Evolutionary conservation across 805 yeast species (phyloP), one percentile per base, ranked within the genome.

Genomic region (Candida ulmi): DNA sequence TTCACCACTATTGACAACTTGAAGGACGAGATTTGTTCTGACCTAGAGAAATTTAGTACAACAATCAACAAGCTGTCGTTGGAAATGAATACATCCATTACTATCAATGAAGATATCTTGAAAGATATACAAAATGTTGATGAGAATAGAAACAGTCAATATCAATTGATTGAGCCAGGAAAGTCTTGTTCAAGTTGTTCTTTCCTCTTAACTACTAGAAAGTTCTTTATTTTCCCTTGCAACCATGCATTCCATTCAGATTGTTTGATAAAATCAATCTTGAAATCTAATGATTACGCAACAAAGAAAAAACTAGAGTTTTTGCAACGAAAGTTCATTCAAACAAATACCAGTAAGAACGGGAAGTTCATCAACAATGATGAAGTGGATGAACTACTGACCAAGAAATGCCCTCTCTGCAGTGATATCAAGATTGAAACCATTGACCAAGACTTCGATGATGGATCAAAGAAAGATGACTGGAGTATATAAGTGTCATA

Each of bases 241-340:
- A 83, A 76, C 41, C 99, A 93, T 58, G 77, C 86, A 5, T 84
- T 86, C 62, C 98, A 93, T 56, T 80, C 80, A 37, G 96, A 88
- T 56, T 93, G 99, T 63, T 60, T 88, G n/a, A 74, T 83, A 7
- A 72, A 75, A 41, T 65, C 65, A 29, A 75, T 83, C 26, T 55
- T 82, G 38, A 66, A 68, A 27, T 78, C 83, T 24, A 79, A 78
- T 33, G 88, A 87, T 48, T 81, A 80, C 55, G 70, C 77, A 30
- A 69, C 81, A 37, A 80, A 81, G 55, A 79, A 76, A 53, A 66
- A 75, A 25, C 74, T 85, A 40, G 78, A 77, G 41, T 72, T 68
- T 38, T 62, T 80, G 31, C 63, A 67, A 29, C 52, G 57, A 23
- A 62, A 62, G 29, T 68, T 64, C 43, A 25, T 50, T 1, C 28